Percentiles rank a stretch among this genome's conserved stretches.
Evolutionary conservation across 345 rosid species (phyloP).

Genomic region (Citrus glauca): DNA sequence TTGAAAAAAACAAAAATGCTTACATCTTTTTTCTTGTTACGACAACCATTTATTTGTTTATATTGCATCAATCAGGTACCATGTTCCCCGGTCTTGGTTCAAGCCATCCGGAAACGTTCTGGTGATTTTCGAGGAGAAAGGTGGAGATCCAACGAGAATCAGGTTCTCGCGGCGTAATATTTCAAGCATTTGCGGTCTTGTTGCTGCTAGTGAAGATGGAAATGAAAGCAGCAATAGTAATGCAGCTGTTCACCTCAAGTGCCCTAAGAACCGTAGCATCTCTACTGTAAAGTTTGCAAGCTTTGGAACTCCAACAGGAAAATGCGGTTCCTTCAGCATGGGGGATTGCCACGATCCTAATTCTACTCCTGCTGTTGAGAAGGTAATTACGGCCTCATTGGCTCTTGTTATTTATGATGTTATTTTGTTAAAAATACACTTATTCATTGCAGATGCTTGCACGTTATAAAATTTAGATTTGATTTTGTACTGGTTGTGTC

Average conservation of each 20-base stretch:
- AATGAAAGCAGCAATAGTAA: conserved; percentile 8
- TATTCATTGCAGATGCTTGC: not conserved
- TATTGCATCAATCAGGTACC: conserved; percentile 56
- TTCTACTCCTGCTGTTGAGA: conserved; percentile 37
- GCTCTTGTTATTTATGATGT: no score
- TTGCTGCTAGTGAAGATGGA: conserved; percentile 35
- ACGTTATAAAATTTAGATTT: no score
- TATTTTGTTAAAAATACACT: no score
- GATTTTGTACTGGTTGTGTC: no score
- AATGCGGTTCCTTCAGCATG: conserved; percentile 41
- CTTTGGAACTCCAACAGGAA: conserved; percentile 58
- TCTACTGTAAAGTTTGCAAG: conserved; percentile 52
- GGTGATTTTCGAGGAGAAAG: conserved; percentile 88
- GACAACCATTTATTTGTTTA: no score
- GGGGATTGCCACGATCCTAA: conserved; percentile 61
- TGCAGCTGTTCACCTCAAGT: conserved; percentile 35
- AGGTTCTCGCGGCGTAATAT: conserved; percentile 59
- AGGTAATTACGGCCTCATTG: conserved; percentile 24
- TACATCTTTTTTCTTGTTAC: not conserved
- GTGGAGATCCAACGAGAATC: conserved; percentile 75
- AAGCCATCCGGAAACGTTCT: conserved; percentile 76
- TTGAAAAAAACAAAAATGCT: not conserved
- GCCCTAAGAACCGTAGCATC: conserved; percentile 35
- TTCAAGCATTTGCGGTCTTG: conserved; percentile 28
- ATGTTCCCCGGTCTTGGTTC: conserved; percentile 94